Base-by-base conservation (phyloP, 75 land plant species). In the Selaginella moellendorffii region DNA sequence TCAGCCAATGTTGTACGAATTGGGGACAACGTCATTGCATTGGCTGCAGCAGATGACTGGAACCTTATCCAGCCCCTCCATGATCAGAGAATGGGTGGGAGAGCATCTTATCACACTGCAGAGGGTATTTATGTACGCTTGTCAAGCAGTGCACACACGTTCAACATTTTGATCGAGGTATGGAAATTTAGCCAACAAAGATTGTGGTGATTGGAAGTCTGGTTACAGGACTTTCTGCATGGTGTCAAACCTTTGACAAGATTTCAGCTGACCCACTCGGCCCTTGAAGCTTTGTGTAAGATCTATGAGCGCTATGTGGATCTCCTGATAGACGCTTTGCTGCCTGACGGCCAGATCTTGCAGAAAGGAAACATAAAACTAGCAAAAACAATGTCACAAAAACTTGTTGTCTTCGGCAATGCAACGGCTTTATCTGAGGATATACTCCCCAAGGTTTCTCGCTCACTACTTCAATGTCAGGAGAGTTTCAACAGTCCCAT, bases 1-100 rank as follows among this genome's bases (percentile, higher is more conserved):
- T 83, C 80, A 25, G 66, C 81, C 64, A 77, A 88, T 54, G 69
- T 85, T 52, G 72, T 71, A 61, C 64, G 83, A 19, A 78, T 82
- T 1, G 81, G 82, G 73, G 74, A 65, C 64, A 66, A 63, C 27
- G 62, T 80, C 31, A 27, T 67, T 28, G 74, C 77, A 22, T 54
- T 78, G 29, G 74, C 65, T 18, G 80, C 65, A 28, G 65, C 64
- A 69, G 82, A 85, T 63, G 80, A 84, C 14, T 71, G 65, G 74
- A 17, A 65, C 54, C 68, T 70, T 1, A 61, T 73, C n/a, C 75
- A 69, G 18, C 66, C 80, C 52, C 73, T 62, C 9, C 67, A 63
- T 56, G 72, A 52, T 2, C 63, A 66, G 27, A 66, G 70, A 36
- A 63, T 69, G 66, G 63, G 78, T 67, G 52, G 64, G 28, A 64